Percentiles rank a stretch among this genome's conserved stretches.
Conservation (phyloP, 2,329 filamentous ascomycete species). For the Aureobasidium melanogenum region DNA sequence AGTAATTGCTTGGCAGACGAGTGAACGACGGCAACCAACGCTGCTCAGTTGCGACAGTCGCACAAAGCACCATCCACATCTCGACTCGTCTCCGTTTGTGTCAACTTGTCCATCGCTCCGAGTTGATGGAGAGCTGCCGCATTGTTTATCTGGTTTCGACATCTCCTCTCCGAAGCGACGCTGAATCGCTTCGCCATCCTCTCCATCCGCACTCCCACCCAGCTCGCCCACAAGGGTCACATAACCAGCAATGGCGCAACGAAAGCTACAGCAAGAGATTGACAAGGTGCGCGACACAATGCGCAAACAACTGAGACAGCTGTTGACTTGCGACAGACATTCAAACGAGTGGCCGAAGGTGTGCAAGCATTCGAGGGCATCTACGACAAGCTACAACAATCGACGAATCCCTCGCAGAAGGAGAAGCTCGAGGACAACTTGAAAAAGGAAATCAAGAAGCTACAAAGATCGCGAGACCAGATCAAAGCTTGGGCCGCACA, state of each 20-base stretch:
- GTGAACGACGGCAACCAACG: slow-evolving; percentile 2
- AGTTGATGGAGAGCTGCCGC: slow-evolving; percentile 6
- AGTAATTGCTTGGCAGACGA: not conserved
- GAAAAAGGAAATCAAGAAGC: slow-evolving; percentile 99
- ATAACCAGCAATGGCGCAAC: slow-evolving; percentile 66
- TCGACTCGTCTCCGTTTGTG: not conserved
- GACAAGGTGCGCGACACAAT: slow-evolving; percentile 59
- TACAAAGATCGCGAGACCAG: slow-evolving; percentile 92
- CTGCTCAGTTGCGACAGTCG: slow-evolving; percentile 1
- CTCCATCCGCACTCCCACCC: not conserved
- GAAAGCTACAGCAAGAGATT: slow-evolving; percentile 96
- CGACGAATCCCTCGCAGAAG: slow-evolving; percentile 87
- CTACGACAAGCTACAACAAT: slow-evolving; percentile 94
- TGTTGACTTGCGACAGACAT: slow-evolving; percentile 36
- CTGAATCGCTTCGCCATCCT: not conserved
- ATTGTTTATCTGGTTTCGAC: not conserved
- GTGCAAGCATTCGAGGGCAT: slow-evolving; percentile 87
- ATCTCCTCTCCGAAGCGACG: not conserved
- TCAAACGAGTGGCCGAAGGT: slow-evolving; percentile 95
- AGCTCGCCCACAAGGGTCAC: not conserved
- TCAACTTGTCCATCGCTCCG: slow-evolving; percentile 5
- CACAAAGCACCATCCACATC: slow-evolving; percentile 3
- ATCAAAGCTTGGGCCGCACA: slow-evolving; percentile 99
- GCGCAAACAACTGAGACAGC: not conserved
- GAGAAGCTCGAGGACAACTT: slow-evolving; percentile 97